Evolutionary conservation across 257 asterid genomes (phyloP), one percentile per base, ranked within the genome.

Genomic region (Solanum piurae): DNA sequence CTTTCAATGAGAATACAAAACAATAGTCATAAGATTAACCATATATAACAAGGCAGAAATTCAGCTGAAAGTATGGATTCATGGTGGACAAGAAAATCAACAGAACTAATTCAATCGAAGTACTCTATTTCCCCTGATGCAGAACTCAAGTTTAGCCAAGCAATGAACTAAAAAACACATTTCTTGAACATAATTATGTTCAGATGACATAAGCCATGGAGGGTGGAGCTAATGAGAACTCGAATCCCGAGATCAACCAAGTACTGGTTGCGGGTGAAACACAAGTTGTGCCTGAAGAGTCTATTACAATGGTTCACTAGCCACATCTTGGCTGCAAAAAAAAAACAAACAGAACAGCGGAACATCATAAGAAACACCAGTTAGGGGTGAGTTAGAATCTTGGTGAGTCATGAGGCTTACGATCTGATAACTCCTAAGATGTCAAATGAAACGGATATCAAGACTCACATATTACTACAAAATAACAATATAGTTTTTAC

Each of bases 241-340:
- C 88, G 2, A 90, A 87, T 75, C 74, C 86, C 5, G 90, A 87
- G 0, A 88, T 60, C 87, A 92, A 91, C 80, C 94, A 91, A 75
- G 91, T 90, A 2, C 49, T 91, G 33, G 92, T 72, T 11, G 60
- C 88, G 1, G 92, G 93, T 12, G 92, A 91, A 80, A 91, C 92
- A 38, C 94, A 93, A 40, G 33, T 86, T 86, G 91, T 89, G 34
- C 91, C 92, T 9, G 88, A 88, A 2, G 93, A 91, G 10, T 83
- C 88, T 5, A 88, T 85, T 3, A 87, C 38, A 36, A 36, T 36
- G 38, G 38, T 36, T 36, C 38, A 36, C 8, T 36, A 36, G 38
- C 38, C 38, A 8, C 8, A 36, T 36, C 38, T 36, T 36, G 38
- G 38, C 38, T 36, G 38, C 38, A 36, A 36, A 36, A 36, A 36